These are phyloP conservation scores for Ganoderma resinaceum DNA, from an alignment of 1,284 basidiomycete genomes.

Conservation along the genomic window DNA sequence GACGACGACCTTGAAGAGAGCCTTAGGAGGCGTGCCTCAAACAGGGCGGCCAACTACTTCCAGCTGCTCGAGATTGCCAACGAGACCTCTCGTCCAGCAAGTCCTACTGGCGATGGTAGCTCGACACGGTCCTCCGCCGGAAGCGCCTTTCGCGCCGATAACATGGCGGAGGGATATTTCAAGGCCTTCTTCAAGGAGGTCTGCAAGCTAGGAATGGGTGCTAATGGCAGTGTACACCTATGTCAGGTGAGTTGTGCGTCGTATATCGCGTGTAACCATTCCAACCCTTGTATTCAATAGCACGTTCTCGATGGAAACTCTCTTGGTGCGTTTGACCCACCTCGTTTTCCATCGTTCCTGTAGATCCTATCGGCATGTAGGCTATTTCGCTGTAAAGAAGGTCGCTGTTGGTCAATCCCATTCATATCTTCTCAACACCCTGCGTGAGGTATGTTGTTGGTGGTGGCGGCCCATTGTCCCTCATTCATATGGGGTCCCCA, in stretches of 20 bases:
- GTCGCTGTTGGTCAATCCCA: slow-evolving; percentile 92
- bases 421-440: slow-evolving; percentile 80
- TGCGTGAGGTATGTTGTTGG: slow-evolving; percentile 68
- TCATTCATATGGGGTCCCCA: slow-evolving; percentile 35
- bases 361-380: slow-evolving; percentile 41
- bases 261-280: too few species aligned
- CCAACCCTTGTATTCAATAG: slow-evolving; percentile 43
- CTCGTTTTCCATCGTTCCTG: slow-evolving; percentile 3
- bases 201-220: slow-evolving; percentile 88
- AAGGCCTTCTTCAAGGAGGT: slow-evolving; percentile 91
- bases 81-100: slow-evolving; percentile 67
- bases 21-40: slow-evolving; percentile 38
- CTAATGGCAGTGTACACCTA: slow-evolving; percentile 88
- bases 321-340: slow-evolving; percentile 54
- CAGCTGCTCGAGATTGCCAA: slow-evolving; percentile 74
- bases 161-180: slow-evolving; percentile 85
- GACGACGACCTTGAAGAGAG: slow-evolving; percentile 37
- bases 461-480: too few species aligned
- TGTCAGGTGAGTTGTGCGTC: slow-evolving; percentile 67
- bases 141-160: slow-evolving; percentile 60
- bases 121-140: slow-evolving; percentile 13
- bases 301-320: slow-evolving; percentile 84
- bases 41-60: slow-evolving; percentile 76
- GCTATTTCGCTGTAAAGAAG: slow-evolving; percentile 93
- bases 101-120: slow-evolving; percentile 42